Conservation (phyloP, 257 asterid genomes). For the Leptodermis oblonga region DNA sequence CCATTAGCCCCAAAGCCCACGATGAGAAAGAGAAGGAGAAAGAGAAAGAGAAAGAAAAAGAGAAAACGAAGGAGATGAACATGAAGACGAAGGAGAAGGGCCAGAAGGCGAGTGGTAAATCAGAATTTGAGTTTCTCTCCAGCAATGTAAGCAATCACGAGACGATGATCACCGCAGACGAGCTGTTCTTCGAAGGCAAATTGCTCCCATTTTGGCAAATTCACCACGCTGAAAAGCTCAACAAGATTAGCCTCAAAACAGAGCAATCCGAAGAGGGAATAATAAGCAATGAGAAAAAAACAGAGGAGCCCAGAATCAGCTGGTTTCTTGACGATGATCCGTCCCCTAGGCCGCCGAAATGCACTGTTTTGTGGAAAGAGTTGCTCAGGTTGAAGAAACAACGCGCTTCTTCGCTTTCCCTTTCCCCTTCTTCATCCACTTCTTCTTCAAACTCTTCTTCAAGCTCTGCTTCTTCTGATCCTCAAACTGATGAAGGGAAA, state of each 20-base stretch:
- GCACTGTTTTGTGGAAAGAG: conserved; percentile 89
- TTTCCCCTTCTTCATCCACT: conserved; percentile 46
- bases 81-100: conserved; percentile 11
- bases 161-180: conserved; percentile 70
- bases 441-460: conserved; percentile 46
- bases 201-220: conserved; percentile 64
- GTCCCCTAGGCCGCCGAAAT: conserved; percentile 88
- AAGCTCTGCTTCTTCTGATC: conserved; percentile 25
- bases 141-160: conserved; percentile 20
- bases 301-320: conserved; percentile 35
- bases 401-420: conserved; percentile 41
- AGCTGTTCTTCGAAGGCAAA: conserved; percentile 65
- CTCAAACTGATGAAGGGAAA: conserved; percentile 27
- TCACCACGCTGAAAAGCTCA: conserved; percentile 52
- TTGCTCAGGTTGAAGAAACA: conserved; percentile 59
- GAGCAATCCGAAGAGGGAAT: conserved; percentile 17
- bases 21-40: conserved; percentile 19
- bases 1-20: conserved; percentile 54
- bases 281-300: conserved; percentile 25
- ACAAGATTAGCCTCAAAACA: conserved; percentile 37
- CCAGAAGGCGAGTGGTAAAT: conserved; percentile 19
- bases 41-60: conserved; percentile 22
- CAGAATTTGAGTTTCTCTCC: conserved; percentile 74
- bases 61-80: conserved; percentile 17
- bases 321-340: conserved; percentile 93